Evolutionary conservation across 306 rosid species (phyloP).

Genomic region (Corylus avellana): DNA sequence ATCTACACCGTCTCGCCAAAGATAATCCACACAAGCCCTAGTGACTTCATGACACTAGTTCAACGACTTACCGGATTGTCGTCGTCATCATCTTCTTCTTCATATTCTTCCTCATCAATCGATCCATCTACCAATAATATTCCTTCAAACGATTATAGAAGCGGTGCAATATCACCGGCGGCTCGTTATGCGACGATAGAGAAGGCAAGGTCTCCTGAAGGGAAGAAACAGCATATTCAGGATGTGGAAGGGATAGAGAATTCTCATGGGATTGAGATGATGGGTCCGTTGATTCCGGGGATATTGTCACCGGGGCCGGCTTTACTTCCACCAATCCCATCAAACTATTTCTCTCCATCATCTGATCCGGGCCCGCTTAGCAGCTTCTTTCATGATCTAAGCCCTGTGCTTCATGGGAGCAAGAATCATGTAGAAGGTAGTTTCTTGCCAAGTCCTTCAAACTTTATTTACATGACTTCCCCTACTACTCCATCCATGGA

Average conservation of each 20-base stretch:
- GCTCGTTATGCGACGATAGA: slow-evolving; percentile 55
- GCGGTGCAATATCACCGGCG: slow-evolving; percentile 48
- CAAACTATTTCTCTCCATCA: slow-evolving; percentile 55
- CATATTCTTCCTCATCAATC: slow-evolving; percentile 21
- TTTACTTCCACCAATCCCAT: slow-evolving; percentile 58
- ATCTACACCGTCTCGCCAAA: slow-evolving; percentile 85
- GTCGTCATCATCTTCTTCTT: slow-evolving; percentile 19
- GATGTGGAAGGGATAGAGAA: slow-evolving; percentile 32
- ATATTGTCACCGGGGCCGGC: slow-evolving; percentile 80
- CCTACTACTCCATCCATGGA: slow-evolving; percentile 53
- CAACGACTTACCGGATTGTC: slow-evolving; percentile 77
- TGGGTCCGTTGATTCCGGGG: slow-evolving; percentile 49
- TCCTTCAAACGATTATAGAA: slow-evolving; percentile 7
- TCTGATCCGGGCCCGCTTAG: slow-evolving; percentile 48
- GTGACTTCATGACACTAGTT: slow-evolving; percentile 75
- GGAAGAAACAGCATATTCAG: slow-evolving; percentile 13
- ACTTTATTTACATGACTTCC: slow-evolving; percentile 40
- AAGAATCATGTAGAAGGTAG: slow-evolving; percentile 59
- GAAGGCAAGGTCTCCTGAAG: slow-evolving; percentile 46
- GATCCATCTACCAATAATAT: neutral
- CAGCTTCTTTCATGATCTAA: slow-evolving; percentile 64
- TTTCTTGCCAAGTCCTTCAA: slow-evolving; percentile 67
- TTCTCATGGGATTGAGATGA: slow-evolving; percentile 27
- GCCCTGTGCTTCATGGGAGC: slow-evolving; percentile 52
- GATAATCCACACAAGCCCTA: slow-evolving; percentile 74